Conservation (phyloP, 2,329 filamentous ascomycete genomes). For the Emmonsia crescens region DNA sequence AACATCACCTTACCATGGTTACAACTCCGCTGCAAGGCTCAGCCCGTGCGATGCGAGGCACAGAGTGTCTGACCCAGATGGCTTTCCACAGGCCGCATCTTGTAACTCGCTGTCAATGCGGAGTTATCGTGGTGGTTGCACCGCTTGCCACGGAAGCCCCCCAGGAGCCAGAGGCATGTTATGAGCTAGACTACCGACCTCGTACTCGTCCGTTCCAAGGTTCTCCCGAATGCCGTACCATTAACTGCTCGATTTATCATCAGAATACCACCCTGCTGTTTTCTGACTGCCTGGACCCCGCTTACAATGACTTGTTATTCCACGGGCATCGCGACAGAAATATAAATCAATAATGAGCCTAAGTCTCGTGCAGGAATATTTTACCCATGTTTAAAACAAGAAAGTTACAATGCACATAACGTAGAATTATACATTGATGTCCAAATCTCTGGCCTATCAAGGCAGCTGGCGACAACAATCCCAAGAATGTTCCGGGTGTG, state of each 20-base stretch:
- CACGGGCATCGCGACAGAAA: not conserved
- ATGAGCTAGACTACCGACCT: not conserved
- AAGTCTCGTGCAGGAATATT: not conserved
- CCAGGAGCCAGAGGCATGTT: not conserved
- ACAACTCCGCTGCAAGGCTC: not conserved
- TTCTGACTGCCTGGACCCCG: not conserved
- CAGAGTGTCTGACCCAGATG: not conserved
- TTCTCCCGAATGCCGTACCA: not conserved
- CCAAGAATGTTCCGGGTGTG: too few species aligned
- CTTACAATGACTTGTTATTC: not conserved
- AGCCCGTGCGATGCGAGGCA: not conserved
- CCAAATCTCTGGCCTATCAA: not conserved
- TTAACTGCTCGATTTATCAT: not conserved
- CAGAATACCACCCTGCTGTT: conserved; percentile 9
- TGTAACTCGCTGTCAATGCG: not conserved
- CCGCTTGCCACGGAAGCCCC: not conserved
- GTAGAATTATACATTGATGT: not conserved
- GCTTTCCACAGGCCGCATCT: not conserved
- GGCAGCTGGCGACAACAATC: too few species aligned
- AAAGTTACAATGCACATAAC: not conserved
- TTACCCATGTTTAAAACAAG: not conserved
- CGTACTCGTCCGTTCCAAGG: not conserved
- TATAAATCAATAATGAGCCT: not conserved
- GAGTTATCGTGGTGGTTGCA: not conserved
- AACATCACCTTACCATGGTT: not conserved